These are phyloP conservation scores for Aspergillus sp. DNA, from an alignment of 2,329 filamentous ascomycete genomes.

Conservation along the genomic window DNA sequence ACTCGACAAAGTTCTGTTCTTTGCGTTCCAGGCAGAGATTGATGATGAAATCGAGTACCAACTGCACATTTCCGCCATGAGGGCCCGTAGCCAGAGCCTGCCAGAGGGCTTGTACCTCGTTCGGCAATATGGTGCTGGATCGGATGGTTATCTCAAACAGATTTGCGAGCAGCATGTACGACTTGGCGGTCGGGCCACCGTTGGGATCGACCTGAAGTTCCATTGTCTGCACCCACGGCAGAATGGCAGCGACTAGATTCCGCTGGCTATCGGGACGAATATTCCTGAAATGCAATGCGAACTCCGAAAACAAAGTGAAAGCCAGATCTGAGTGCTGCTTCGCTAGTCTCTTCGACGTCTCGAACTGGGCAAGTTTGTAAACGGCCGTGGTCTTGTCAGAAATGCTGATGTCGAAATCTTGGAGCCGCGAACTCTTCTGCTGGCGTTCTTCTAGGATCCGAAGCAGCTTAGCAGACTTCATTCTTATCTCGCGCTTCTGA, in stretches of 20 bases:
- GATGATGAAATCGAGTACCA: slow-evolving; percentile 96
- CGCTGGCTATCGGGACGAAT: slow-evolving; percentile 75
- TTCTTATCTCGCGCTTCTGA: slow-evolving; percentile 79
- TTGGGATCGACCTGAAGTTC: slow-evolving; percentile 88
- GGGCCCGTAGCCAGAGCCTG: slow-evolving; percentile 90
- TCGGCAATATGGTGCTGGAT: slow-evolving; percentile 79
- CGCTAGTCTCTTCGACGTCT: slow-evolving; percentile 84
- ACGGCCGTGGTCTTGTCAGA: slow-evolving; percentile 97
- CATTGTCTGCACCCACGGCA: slow-evolving; percentile 94
- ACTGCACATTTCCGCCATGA: slow-evolving; percentile 84
- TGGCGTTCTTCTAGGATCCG: slow-evolving; percentile 76
- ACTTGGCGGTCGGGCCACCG: slow-evolving; percentile 80
- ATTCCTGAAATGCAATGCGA: slow-evolving; percentile 86
- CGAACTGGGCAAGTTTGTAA: slow-evolving; percentile 95
- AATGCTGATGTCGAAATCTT: slow-evolving; percentile 97
- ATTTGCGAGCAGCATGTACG: slow-evolving; percentile 91
- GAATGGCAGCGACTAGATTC: slow-evolving; percentile 86
- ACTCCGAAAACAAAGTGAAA: slow-evolving; percentile 93
- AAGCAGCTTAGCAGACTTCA: slow-evolving; percentile 76
- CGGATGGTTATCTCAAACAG: slow-evolving; percentile 94
- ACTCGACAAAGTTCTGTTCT: slow-evolving; percentile 97
- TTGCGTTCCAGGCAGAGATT: slow-evolving; percentile 83
- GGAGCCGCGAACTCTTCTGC: slow-evolving; percentile 78
- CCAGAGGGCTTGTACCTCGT: slow-evolving; percentile 96
- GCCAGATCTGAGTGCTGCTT: slow-evolving; percentile 83